phyloP scores from a whole-genome alignment of 2,329 filamentous ascomycete species.

The Aspergillus awamori region DNA sequence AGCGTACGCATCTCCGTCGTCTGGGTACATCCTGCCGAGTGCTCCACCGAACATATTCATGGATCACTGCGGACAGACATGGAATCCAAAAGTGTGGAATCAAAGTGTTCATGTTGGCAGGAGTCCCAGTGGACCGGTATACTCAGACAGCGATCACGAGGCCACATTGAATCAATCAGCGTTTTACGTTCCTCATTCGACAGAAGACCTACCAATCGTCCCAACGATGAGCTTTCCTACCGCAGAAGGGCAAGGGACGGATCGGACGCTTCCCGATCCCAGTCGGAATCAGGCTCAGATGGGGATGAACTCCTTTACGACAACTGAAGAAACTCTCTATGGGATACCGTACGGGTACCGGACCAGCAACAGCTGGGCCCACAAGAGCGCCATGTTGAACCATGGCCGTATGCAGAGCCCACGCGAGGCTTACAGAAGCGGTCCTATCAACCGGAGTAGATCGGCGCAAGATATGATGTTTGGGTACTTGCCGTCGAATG shows the following conservation, averaged over 20 bases:
- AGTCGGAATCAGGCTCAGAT: constrained; percentile 27
- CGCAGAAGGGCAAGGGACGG: constrained; percentile 29
- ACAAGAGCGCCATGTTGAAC: constrained; percentile 18
- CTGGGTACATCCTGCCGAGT: constrained; percentile 41
- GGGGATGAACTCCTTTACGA: constrained; percentile 16
- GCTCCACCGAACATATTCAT: constrained; percentile 33
- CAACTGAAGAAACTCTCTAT: constrained; percentile 22
- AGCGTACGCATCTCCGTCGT: constrained; percentile 37
- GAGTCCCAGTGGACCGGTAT: constrained; percentile 27
- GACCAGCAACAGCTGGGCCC: constrained; percentile 17
- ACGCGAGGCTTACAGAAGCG: constrained; percentile 26
- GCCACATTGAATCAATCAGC: constrained; percentile 26
- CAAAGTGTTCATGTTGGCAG: constrained; percentile 26
- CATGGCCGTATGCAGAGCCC: constrained; percentile 26
- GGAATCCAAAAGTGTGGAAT: constrained; percentile 36
- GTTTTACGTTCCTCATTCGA: constrained; percentile 31
- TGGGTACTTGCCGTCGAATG: constrained; percentile 30
- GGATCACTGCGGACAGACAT: constrained; percentile 32
- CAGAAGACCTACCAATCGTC: constrained; percentile 31
- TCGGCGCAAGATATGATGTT: constrained; percentile 36
- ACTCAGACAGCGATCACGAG: constrained; percentile 34
- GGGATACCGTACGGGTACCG: constrained; percentile 28
- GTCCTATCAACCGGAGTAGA: constrained; percentile 24
- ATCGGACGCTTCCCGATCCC: constrained; percentile 42
- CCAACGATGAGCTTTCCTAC: constrained; percentile 26